Base-by-base conservation (phyloP, 805 yeast species). In the Yarrowia yakushimensis region DNA sequence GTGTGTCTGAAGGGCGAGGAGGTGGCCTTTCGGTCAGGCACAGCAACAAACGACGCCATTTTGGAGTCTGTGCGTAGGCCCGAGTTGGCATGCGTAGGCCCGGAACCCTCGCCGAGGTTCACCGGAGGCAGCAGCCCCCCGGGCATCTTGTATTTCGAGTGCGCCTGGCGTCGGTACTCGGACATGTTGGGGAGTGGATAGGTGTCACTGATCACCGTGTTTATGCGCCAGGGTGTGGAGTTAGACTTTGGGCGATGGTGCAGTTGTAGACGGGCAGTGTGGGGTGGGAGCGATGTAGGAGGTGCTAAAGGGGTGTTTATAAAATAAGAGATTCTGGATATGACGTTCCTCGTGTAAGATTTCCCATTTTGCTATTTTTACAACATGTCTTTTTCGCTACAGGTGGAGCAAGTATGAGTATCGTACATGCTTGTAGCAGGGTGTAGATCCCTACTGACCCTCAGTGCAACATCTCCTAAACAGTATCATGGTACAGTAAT, bases 101-200 rank as follows among this genome's bases (percentile, higher is more conserved):
- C 42, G 6, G 59, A 25, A 5, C 33, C 31, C 11, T 36, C 59
- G 33, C 33, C 43, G 25, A 52, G 43, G 12, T 52, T 52, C 43
- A 52, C 59, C 31, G 59, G 43, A 27, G 59, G 59, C 25, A 52
- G 36, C 33, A 52, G 43, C 6, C 43, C 59, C 23, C 59, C 59
- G 39, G 59, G 59, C n/a, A 34, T 13, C 6, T 52, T 52, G 59
- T 52, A 52, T 27, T 52, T 52, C 43, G 59, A 36, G 43, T 36
- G 59, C 59, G 43, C 42, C 25, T 22, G 33, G 34, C 59, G 42
- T n/a, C 43, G 31, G 59, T 52, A 52, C 43, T 52, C 59, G 17
- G 59, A 52, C 59, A 45, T 45, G 52, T 12, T 18, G 52, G 7
- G 48, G 18, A 8, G 50, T 18, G 52, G 12, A 18, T 23, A 30